Conservation (phyloP, 1,284 basidiomycete species). For the Leccinum huronense region DNA sequence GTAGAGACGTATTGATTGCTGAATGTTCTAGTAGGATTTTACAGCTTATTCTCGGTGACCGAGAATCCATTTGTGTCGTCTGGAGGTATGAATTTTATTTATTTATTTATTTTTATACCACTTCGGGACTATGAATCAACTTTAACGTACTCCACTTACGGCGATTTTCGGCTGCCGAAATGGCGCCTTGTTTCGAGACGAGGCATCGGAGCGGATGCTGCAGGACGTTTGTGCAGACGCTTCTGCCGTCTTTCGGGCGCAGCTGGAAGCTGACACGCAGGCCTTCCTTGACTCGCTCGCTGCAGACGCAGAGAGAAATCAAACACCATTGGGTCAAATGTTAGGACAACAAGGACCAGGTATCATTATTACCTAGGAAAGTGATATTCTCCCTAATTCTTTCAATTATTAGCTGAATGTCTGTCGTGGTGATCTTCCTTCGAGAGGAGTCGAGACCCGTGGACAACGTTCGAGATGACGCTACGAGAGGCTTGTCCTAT, state of each 20-base stretch:
- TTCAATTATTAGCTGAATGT: conserved; percentile 59
- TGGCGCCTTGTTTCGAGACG: conserved; percentile 61
- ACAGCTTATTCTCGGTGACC: conserved; percentile 80
- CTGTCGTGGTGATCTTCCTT: conserved; percentile 67
- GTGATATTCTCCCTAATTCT: conserved; percentile 7
- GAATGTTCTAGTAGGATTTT: conserved; percentile 54
- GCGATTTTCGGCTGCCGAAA: conserved; percentile 82
- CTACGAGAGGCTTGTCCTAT: conserved; percentile 83
- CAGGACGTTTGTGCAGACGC: conserved; percentile 60
- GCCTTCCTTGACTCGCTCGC: conserved; percentile 37
- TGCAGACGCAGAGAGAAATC: conserved; percentile 29
- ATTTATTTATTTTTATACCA: not conserved
- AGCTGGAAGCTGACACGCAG: conserved; percentile 46
- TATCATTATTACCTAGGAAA: conserved; percentile 22
- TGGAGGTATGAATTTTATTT: conserved; percentile 52
- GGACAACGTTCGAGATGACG: conserved; percentile 92
- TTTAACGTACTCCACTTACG: conserved; percentile 60
- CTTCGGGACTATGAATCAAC: not conserved
- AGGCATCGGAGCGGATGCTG: conserved; percentile 45
- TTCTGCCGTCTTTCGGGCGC: conserved; percentile 53
- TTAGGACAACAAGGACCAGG: conserved; percentile 61
- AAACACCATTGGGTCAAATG: conserved; percentile 39
- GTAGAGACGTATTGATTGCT: not conserved
- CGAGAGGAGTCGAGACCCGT: conserved; percentile 45
- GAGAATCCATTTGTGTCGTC: conserved; percentile 94